Percentiles rank a stretch among this genome's conserved stretches.
Evolutionary conservation across 805 yeast species (phyloP).

Genomic region (Saccharomycopsis sp.): DNA sequence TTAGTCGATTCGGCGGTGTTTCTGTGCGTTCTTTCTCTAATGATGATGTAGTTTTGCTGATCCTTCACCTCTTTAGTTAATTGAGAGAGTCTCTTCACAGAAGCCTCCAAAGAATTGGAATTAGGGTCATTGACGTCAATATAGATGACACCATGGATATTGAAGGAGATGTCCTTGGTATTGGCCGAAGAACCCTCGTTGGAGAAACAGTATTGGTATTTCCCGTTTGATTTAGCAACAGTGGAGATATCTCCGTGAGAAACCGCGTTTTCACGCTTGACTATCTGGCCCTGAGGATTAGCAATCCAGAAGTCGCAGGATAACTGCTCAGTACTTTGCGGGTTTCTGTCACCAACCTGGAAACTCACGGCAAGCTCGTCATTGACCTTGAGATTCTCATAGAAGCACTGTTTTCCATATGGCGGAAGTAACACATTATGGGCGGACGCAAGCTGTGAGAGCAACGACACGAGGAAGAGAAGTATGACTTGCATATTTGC

Average conservation of each 20-base stretch:
- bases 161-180: conserved; percentile 90
- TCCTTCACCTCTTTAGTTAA: conserved; percentile 82
- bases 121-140: conserved; percentile 73
- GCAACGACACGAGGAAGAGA: conserved; percentile 6
- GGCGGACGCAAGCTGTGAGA: conserved; percentile 34
- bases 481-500: neutral
- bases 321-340: conserved; percentile 59
- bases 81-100: conserved; percentile 68
- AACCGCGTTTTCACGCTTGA: conserved; percentile 44
- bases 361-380: conserved; percentile 84
- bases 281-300: conserved; percentile 43
- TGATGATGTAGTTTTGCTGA: conserved; percentile 85
- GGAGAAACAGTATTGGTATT: conserved; percentile 82
- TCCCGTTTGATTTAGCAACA: conserved; percentile 62
- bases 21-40: conserved; percentile 95
- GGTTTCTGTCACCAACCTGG: conserved; percentile 91
- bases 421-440: conserved; percentile 82
- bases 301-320: conserved; percentile 59
- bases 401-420: conserved; percentile 82
- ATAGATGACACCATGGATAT: conserved; percentile 87
- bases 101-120: conserved; percentile 74
- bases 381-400: conserved; percentile 70
- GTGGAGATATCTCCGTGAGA: conserved; percentile 79
- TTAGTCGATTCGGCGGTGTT: conserved; percentile 98
- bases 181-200: conserved; percentile 68